Evolutionary conservation across 2,329 filamentous ascomycete genomes (phyloP), one percentile per base, ranked within the genome.

Genomic region (Fusarium multiceps): DNA sequence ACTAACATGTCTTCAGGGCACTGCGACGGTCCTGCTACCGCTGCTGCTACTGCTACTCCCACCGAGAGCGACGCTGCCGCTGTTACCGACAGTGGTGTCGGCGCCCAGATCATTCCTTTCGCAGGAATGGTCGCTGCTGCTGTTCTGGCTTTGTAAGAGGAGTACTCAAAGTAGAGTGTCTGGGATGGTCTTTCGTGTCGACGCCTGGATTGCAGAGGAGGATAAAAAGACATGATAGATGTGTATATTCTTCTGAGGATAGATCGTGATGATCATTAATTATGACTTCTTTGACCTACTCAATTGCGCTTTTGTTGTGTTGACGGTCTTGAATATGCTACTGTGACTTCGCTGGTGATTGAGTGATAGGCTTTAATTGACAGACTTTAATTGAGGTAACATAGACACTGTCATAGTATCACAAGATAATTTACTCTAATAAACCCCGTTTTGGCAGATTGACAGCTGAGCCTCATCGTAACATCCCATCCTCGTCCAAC

Each of bases 51-150:
- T 14, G 59, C 55, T 13, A 66, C 62, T 45, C 25, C 59, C 3
- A 65, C 66, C 6, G 20, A 59, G 18, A 68, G 56, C 43, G 37
- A 12, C n/a, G 42, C 47, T 11, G 53, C 54, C n/a, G 49, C 55
- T 25, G 54, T 69, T n/a, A 72, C 63, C 21, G 56, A 41, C 41
- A 72, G 56, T 14, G 72, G 59, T 32, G 73, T 64, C 0, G 71
- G 45, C 7, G 50, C 70, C 0, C 63, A 61, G 13, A 58, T 74
- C 20, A 63, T 75, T 3, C 73, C 73, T n/a, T 25, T 75, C 11
- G 57, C 66, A 7, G 73, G 72, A 23, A 49, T 75, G 23, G 54
- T 73, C 10, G 73, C 64, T 18, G 73, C 73, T 7, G 73, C 72
- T n/a, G 50, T 65, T 21, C 43, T 75, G 23, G 72, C 67, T 45